Conservation (phyloP, 352 stramenopile species). For the Peronospora destructor region DNA sequence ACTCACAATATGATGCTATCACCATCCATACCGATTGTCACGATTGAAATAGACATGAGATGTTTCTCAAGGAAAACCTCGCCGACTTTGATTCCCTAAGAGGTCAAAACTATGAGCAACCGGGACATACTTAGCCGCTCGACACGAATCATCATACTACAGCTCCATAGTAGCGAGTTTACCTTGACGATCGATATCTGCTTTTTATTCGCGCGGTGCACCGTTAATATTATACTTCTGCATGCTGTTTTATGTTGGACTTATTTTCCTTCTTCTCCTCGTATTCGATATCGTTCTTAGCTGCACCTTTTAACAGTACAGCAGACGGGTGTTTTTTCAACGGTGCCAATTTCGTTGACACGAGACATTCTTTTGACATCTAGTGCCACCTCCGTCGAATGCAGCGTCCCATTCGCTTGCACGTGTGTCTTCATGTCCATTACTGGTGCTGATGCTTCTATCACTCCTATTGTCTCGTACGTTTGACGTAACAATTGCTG, state of each 20-base stretch:
- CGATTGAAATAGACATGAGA: no score
- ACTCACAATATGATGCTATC: no score
- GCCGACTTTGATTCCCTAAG: no score
- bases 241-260: conserved; percentile 2
- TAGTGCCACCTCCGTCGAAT: conserved; percentile 31
- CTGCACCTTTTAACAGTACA: conserved; percentile 23
- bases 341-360: conserved; percentile 27
- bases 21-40: no score
- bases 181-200: neutral
- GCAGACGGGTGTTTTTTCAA: conserved; percentile 43
- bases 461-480: conserved; percentile 47
- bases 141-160: no score
- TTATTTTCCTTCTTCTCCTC: conserved; percentile 14
- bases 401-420: conserved; percentile 13
- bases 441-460: conserved; percentile 34
- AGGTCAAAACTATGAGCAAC: conserved; percentile 11
- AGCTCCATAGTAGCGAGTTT: conserved; percentile 19
- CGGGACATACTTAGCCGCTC: no score
- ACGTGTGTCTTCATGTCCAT: conserved; percentile 39
- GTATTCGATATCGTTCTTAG: conserved; percentile 31
- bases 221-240: neutral
- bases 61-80: no score
- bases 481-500: conserved; percentile 37
- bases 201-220: neutral
- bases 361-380: no score